phyloP scores from a whole-genome alignment of 257 asterid species.

The Solanum verrucosum region DNA sequence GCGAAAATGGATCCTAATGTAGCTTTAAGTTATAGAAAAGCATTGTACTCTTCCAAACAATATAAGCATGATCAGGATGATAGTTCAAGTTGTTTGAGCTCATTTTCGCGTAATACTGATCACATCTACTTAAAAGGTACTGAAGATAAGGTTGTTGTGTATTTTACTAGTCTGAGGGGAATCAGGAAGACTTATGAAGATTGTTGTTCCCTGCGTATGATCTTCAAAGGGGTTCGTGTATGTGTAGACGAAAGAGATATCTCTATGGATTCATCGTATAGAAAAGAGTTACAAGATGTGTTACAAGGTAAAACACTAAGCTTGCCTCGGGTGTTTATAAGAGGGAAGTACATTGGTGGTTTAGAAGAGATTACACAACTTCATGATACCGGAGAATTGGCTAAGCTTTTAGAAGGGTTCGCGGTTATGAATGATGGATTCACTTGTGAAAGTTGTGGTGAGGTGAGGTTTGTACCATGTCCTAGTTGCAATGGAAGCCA shows the following conservation, averaged over 20 bases:
- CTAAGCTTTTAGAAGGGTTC: conserved; percentile 50
- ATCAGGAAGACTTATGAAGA: conserved; percentile 85
- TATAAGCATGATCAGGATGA: conserved; percentile 18
- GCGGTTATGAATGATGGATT: conserved; percentile 27
- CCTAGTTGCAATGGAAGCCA: conserved; percentile 73
- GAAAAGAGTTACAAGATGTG: conserved; percentile 58
- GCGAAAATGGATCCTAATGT: conserved; percentile 33
- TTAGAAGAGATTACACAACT: conserved; percentile 72
- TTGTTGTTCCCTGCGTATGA: conserved; percentile 61
- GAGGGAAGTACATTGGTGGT: conserved; percentile 67
- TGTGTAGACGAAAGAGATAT: conserved; percentile 80
- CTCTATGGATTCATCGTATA: conserved; percentile 75
- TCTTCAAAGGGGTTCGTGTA: conserved; percentile 55
- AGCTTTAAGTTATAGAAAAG: conserved; percentile 22
- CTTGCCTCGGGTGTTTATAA: conserved; percentile 69
- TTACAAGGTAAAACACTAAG: conserved; percentile 41
- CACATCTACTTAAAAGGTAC: not conserved
- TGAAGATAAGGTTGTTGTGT: conserved; percentile 33
- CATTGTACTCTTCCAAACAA: conserved; percentile 23
- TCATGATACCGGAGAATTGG: conserved; percentile 66
- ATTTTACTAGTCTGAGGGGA: conserved; percentile 77
- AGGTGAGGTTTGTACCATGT: conserved; percentile 79
- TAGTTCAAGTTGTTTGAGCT: not conserved
- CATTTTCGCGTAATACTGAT: conserved; percentile 7
- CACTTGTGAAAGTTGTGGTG: conserved; percentile 83